Conservation (phyloP, 371 early-diverging fungal species). For the Mortierella sp. region DNA sequence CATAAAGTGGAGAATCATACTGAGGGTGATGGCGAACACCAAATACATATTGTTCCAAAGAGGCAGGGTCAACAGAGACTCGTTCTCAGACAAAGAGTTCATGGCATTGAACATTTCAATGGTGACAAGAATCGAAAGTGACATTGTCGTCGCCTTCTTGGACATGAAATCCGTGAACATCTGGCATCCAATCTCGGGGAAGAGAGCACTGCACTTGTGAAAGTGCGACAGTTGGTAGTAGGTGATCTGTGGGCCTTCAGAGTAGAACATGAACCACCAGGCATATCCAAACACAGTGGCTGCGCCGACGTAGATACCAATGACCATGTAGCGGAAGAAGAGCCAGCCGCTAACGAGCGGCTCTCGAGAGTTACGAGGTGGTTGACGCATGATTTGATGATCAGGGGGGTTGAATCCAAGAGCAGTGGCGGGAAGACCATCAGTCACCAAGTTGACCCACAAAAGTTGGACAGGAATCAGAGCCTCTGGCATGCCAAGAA, state of each 20-base stretch:
- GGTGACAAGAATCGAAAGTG: conserved; percentile 92
- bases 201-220: conserved; percentile 85
- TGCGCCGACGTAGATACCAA: conserved; percentile 93
- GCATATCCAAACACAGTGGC: conserved; percentile 97
- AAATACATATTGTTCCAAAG: conserved; percentile 92
- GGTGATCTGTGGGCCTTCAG: conserved; percentile 85
- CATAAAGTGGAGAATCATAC: conserved; percentile 93
- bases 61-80: conserved; percentile 89
- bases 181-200: conserved; percentile 92
- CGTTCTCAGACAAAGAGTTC: conserved; percentile 94
- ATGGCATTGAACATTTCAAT: conserved; percentile 99
- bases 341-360: conserved; percentile 94
- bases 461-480: conserved; percentile 97
- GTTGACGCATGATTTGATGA: conserved; percentile 91
- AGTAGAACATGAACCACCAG: conserved; percentile 97
- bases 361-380: conserved; percentile 88
- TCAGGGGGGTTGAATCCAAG: conserved; percentile 98
- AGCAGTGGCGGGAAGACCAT: conserved; percentile 97
- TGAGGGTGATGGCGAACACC: conserved; percentile 82
- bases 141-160: conserved; percentile 94
- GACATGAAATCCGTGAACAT: conserved; percentile 86
- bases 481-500: conserved; percentile 96
- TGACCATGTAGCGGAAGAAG: conserved; percentile 92
- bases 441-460: conserved; percentile 98
- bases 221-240: conserved; percentile 91